These are phyloP conservation scores for Cicer chorassanicum DNA, from an alignment of 306 rosid genomes.

Conservation along the genomic window DNA sequence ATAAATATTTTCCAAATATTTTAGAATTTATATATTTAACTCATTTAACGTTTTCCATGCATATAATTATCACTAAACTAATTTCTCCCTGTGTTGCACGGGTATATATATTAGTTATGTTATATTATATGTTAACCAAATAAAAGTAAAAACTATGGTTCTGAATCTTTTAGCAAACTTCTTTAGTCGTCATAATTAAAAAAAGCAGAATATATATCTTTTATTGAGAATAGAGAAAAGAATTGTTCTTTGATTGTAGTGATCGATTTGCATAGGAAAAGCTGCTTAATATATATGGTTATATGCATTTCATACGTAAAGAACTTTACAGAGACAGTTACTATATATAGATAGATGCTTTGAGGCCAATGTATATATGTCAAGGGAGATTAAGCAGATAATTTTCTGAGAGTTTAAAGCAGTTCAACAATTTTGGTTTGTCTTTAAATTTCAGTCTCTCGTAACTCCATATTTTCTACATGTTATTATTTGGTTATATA, in stretches of 20 bases:
- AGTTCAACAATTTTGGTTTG: neutral
- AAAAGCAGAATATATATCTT: neutral
- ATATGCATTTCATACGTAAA: neutral
- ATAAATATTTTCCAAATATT: no score
- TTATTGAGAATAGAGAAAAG: neutral
- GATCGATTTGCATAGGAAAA: neutral
- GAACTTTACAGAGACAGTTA: neutral
- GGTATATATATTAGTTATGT: no score
- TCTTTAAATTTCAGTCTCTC: neutral
- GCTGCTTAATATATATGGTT: neutral
- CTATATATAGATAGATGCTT: neutral
- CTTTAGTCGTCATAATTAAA: neutral
- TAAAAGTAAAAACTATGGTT: no score
- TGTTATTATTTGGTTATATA: neutral
- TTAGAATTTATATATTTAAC: no score
- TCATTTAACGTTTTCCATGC: no score
- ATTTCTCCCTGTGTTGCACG: no score
- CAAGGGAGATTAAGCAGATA: neutral
- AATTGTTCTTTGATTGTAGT: conserved; percentile 6
- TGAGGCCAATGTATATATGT: neutral
- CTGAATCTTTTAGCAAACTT: no score
- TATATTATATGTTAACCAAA: no score
- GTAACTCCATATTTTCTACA: neutral
- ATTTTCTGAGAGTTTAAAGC: neutral
- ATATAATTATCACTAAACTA: no score